Conservation (phyloP, 371 early-diverging fungal genomes). For the Umbelopsis sp. region DNA sequence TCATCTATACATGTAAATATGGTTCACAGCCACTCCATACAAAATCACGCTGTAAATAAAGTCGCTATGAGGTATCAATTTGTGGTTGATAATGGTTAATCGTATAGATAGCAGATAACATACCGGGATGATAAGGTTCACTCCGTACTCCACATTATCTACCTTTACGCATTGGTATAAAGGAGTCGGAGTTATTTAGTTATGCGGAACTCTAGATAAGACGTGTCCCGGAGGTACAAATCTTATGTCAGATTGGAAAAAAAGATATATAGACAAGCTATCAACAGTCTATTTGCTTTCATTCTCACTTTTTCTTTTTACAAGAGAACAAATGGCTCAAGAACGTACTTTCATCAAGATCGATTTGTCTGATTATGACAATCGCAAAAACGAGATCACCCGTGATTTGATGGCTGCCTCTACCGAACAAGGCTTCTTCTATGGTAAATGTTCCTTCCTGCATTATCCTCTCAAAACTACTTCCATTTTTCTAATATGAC, state of each 20-base stretch:
- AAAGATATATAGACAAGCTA: no score
- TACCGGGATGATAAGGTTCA: background rate
- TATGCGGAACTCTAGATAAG: no score
- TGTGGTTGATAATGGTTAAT: conserved; percentile 11
- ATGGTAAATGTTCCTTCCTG: background rate
- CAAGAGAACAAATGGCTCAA: background rate
- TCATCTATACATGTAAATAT: conserved; percentile 17
- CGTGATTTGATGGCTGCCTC: conserved; percentile 23
- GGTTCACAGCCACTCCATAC: conserved; percentile 31
- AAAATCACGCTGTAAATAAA: conserved; percentile 33
- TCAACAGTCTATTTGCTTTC: no score
- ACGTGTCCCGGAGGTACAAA: no score
- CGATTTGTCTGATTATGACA: conserved; percentile 28
- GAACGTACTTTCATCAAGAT: conserved; percentile 22
- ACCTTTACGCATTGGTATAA: no score
- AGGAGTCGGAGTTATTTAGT: no score
- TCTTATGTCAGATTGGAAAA: no score
- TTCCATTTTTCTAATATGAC: background rate
- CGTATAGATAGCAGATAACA: conserved; percentile 4
- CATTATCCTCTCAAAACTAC: background rate
- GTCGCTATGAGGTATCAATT: background rate
- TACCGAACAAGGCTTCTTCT: conserved; percentile 30
- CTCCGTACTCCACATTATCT: no score
- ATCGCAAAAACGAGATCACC: conserved; percentile 24
- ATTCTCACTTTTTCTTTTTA: background rate